Conservation (phyloP, 805 yeast species). For the Lipomyces mesembrius region DNA sequence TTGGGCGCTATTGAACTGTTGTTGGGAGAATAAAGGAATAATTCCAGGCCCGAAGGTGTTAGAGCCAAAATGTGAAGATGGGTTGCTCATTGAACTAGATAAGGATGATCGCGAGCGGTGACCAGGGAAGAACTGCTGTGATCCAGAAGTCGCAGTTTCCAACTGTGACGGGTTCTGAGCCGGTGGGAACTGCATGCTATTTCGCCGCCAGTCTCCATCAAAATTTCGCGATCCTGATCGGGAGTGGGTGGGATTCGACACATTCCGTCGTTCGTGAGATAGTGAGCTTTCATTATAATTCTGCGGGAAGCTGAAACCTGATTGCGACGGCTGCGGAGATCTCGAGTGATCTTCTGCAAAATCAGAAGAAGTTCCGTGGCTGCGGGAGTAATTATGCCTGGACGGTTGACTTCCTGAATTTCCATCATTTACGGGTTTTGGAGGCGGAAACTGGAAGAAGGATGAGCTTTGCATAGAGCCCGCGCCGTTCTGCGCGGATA, state of each 20-base stretch:
- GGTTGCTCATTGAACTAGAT: slow-evolving; percentile 24
- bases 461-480: slow-evolving; percentile 20
- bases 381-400: slow-evolving; percentile 30
- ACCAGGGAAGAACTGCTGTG: slow-evolving; percentile 65
- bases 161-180: neutral
- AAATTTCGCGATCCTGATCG: slow-evolving; percentile 37
- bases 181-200: slow-evolving; percentile 21
- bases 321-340: slow-evolving; percentile 16
- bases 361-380: slow-evolving; percentile 22
- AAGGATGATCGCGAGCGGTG: slow-evolving; percentile 78
- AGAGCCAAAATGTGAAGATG: slow-evolving; percentile 15
- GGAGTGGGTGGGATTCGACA: slow-evolving; percentile 20
- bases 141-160: neutral
- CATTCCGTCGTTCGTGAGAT: slow-evolving; percentile 26
- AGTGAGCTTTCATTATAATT: slow-evolving; percentile 13
- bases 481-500: slow-evolving; percentile 18
- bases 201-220: slow-evolving; percentile 37
- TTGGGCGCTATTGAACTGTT: slow-evolving; percentile 24
- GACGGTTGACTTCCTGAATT: slow-evolving; percentile 13
- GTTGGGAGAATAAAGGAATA: slow-evolving; percentile 29
- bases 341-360: slow-evolving; percentile 20
- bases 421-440: slow-evolving; percentile 13
- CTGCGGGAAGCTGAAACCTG: slow-evolving; percentile 21
- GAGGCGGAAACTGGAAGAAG: slow-evolving; percentile 34
- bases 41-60: slow-evolving; percentile 27